These are phyloP conservation scores for Fagopyrum esculentum DNA, from an alignment of 148 eudicot genomes.

Conservation along the genomic window DNA sequence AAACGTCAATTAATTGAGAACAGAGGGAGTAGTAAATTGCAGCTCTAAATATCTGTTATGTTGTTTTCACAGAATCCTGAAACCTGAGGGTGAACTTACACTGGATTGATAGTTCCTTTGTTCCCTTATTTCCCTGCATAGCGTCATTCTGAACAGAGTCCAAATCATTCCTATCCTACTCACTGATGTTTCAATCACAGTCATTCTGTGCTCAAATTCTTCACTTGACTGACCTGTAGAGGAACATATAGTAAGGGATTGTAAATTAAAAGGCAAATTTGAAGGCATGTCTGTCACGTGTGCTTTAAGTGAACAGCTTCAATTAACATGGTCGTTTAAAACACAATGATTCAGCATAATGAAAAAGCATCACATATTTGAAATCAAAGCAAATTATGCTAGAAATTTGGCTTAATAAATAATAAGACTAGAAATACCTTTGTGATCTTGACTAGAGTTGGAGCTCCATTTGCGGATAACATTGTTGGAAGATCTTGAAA, in stretches of 20 bases:
- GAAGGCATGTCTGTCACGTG: neutral
- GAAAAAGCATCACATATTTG: neutral
- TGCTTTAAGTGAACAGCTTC: neutral
- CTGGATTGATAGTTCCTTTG: conserved; percentile 68
- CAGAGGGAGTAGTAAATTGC: neutral
- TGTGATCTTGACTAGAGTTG: conserved; percentile 46
- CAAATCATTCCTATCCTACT: conserved; percentile 78
- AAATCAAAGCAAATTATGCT: neutral
- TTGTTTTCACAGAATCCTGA: neutral
- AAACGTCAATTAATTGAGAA: no score
- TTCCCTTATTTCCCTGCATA: conserved; percentile 85
- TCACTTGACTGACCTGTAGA: conserved; percentile 68
- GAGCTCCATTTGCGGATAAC: conserved; percentile 61
- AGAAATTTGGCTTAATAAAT: neutral
- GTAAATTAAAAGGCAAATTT: neutral
- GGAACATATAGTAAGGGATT: neutral
- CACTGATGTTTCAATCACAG: conserved; percentile 58
- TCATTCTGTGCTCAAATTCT: conserved; percentile 71
- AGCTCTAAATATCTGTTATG: neutral
- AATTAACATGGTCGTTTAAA: neutral
- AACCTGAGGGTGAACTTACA: conserved; percentile 35
- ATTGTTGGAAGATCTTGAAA: conserved; percentile 58
- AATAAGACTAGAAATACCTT: conserved; percentile 43
- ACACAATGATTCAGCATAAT: neutral
- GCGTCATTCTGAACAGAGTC: conserved; percentile 87